phyloP scores from a whole-genome alignment of 2,329 filamentous ascomycete genomes.

The Neospermospora avenae region DNA sequence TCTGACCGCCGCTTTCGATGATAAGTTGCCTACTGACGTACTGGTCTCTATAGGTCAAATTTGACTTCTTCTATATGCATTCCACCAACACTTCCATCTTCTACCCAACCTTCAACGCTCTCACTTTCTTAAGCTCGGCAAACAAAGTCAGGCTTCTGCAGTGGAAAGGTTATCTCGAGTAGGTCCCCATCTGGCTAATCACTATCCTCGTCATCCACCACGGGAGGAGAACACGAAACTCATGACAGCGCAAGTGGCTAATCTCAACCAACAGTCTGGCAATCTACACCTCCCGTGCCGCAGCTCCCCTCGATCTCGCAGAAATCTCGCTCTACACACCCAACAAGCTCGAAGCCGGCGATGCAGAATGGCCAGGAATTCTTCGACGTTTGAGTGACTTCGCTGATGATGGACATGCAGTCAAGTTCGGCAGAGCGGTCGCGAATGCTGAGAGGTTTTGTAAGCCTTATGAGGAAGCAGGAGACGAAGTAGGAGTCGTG shows the following conservation, averaged over 20 bases:
- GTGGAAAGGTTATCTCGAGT: slow-evolving; percentile 74
- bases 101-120: slow-evolving; percentile 64
- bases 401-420: slow-evolving; percentile 76
- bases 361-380: slow-evolving; percentile 38
- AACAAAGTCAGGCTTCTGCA: slow-evolving; percentile 70
- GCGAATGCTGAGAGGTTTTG: slow-evolving; percentile 57
- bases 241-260: too few species aligned
- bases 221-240: too few species aligned
- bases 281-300: slow-evolving; percentile 68
- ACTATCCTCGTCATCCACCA: too few species aligned
- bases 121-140: slow-evolving; percentile 55
- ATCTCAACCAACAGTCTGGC: slow-evolving; percentile 42
- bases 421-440: slow-evolving; percentile 71
- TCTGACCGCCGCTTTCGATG: not conserved
- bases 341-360: slow-evolving; percentile 30
- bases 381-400: slow-evolving; percentile 46
- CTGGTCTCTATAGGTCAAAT: slow-evolving; percentile 48
- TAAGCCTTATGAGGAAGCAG: slow-evolving; percentile 40
- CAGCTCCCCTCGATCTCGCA: slow-evolving; percentile 56
- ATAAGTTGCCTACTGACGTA: not conserved
- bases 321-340: slow-evolving; percentile 60
- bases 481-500: slow-evolving; percentile 49
- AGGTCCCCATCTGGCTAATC: too few species aligned
- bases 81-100: slow-evolving; percentile 69
- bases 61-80: slow-evolving; percentile 85